These are phyloP conservation scores for Pisolithus albus DNA, from an alignment of 768 basidiomycete species.

Conservation along the genomic window DNA sequence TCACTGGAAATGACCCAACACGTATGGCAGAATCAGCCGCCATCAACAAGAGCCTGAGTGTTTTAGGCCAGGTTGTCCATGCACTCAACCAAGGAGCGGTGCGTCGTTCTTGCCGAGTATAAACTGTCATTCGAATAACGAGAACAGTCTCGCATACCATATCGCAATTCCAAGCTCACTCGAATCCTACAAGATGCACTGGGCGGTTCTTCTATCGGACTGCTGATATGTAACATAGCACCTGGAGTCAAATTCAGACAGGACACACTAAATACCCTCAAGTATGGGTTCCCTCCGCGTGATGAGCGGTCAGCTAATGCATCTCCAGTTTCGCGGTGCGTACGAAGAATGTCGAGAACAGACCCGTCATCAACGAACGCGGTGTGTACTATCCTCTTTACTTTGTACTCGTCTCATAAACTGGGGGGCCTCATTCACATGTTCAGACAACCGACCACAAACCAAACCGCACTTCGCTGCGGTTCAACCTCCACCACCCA, in stretches of 20 bases:
- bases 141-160: constrained; percentile 69
- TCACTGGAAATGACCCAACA: constrained; percentile 81
- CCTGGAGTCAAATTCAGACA: constrained; percentile 76
- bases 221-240: constrained; percentile 83
- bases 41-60: constrained; percentile 85
- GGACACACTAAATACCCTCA: constrained; percentile 88
- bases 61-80: constrained; percentile 83
- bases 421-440: neutral
- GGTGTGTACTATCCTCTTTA: constrained; percentile 35
- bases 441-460: constrained; percentile 49
- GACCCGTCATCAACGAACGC: constrained; percentile 69
- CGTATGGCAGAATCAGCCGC: constrained; percentile 85
- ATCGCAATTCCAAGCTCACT: constrained; percentile 85
- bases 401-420: neutral
- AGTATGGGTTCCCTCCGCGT: constrained; percentile 39
- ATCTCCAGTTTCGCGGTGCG: constrained; percentile 65
- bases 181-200: constrained; percentile 87
- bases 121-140: constrained; percentile 1
- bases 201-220: constrained; percentile 70
- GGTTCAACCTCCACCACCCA: constrained; percentile 38
- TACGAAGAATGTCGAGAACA: constrained; percentile 84
- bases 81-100: constrained; percentile 71
- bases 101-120: constrained; percentile 14
- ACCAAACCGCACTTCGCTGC: constrained; percentile 65
- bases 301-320: neutral